phyloP scores from a whole-genome alignment of 2,329 filamentous ascomycete species.

The Botrytis squamosa region DNA sequence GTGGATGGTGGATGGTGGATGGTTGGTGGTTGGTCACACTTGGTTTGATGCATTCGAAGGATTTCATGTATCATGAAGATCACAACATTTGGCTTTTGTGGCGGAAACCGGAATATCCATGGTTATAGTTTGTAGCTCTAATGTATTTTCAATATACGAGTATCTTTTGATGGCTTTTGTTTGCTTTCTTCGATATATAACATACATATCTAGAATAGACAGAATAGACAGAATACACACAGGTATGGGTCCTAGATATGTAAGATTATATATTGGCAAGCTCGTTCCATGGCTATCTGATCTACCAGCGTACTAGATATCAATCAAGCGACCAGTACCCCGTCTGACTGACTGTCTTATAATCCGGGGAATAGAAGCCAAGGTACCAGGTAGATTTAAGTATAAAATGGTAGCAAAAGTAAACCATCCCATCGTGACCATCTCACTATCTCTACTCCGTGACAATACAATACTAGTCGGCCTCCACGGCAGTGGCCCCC shows the following conservation, averaged over 20 bases:
- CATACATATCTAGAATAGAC: neutral
- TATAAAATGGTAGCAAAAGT: neutral
- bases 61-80: neutral
- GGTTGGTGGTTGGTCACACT: neutral
- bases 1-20: neutral
- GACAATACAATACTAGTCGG: neutral
- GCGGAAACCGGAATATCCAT: too few relatives aligned
- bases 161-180: neutral
- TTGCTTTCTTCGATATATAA: neutral
- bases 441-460: neutral
- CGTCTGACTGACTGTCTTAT: neutral
- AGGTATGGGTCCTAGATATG: neutral
- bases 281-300: neutral
- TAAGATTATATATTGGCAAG: neutral
- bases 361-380: neutral
- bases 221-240: too few relatives aligned
- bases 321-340: neutral
- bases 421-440: neutral
- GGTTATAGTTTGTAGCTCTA: neutral
- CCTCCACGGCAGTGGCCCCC: conserved; percentile 3
- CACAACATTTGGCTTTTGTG: neutral
- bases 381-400: neutral
- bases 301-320: neutral
- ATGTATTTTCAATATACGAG: neutral
- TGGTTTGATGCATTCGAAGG: neutral